Base-by-base conservation (phyloP, 176 grass and related monocot species). In the Ananas comosus region DNA sequence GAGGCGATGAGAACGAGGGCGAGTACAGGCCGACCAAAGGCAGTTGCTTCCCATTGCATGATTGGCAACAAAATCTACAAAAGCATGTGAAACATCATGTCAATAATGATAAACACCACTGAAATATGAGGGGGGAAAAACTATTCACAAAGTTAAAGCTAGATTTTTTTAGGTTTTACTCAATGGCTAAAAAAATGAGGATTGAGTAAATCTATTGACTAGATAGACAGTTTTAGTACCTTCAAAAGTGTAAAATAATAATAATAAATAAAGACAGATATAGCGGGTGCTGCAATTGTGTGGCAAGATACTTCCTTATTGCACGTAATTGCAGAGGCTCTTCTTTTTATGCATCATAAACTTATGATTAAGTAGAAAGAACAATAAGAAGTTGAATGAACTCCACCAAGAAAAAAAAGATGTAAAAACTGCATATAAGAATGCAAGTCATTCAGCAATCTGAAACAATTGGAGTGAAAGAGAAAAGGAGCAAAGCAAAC, bases 31-130 rank as follows among this genome's bases (percentile, higher is more conserved):
- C 80, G 74, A 1, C 80, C 89, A 63, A 99, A 99, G 7, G 89
- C 86, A 66, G 75, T 90, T 64, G 94, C 85, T 79, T 99, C 94
- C 94, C 94, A 99, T 78, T 61, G 71, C 79, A 99, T 93, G 13
- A 99, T 88, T 49, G 94, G 94, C 71, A 99, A 48, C 27, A 99
- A 73, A 13, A 93, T 82, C 94, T 99, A 73, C 69, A 80, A 47
- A 29, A 51, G n/a, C 13, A 66, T 9, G 3, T 13, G 18, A 53
- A 25, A 67, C 51, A 74, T 74, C 50, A 19, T 0, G 23, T 19
- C 24, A 72, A 42, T 42, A 7, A 42, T 42, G 33, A 66, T 54
- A 76, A 56, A 23, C 11, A 52, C 52, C 42, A 49, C 59, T 18
- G 14, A 68, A 47, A 68, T 33, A 33, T 33, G 29, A 33, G 29